These are phyloP conservation scores for Ocimum tenuiflorum DNA, from an alignment of 257 asterid species.

Conservation along the genomic window DNA sequence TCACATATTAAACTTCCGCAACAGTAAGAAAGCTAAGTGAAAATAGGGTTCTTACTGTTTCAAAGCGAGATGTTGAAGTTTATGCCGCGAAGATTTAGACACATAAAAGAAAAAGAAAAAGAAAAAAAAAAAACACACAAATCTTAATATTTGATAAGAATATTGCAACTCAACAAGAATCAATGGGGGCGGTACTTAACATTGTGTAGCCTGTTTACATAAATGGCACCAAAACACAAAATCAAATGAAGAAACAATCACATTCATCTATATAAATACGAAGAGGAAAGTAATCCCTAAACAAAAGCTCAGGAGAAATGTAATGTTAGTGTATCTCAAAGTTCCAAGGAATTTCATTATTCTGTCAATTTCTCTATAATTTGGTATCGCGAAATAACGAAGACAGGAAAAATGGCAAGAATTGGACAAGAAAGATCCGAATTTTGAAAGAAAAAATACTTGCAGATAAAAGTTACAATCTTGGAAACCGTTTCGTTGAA, in stretches of 20 bases:
- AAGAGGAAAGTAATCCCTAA: neutral
- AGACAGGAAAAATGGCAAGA: conserved; percentile 8
- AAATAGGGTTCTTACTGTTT: too few species aligned
- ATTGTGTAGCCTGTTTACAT: neutral
- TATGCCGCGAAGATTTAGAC: neutral
- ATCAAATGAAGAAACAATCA: neutral
- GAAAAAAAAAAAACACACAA: neutral
- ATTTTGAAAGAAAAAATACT: neutral
- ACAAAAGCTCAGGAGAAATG: neutral
- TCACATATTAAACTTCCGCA: too few species aligned
- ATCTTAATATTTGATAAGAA: neutral
- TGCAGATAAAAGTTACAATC: conserved; percentile 21
- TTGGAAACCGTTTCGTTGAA: conserved; percentile 30
- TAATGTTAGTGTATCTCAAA: neutral
- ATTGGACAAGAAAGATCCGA: neutral
- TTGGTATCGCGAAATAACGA: conserved; percentile 4
- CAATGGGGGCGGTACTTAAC: neutral
- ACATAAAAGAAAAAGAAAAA: neutral
- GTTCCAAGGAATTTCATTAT: conserved; percentile 7
- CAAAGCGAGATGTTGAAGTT: neutral
- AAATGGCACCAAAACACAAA: neutral
- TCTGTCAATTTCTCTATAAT: conserved; percentile 5
- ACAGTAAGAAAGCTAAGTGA: too few species aligned
- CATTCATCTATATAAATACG: neutral
- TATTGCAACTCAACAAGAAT: neutral